These are phyloP conservation scores for Closterium sp. DNA, from an alignment of 139 green algal species.

Conservation along the genomic window DNA sequence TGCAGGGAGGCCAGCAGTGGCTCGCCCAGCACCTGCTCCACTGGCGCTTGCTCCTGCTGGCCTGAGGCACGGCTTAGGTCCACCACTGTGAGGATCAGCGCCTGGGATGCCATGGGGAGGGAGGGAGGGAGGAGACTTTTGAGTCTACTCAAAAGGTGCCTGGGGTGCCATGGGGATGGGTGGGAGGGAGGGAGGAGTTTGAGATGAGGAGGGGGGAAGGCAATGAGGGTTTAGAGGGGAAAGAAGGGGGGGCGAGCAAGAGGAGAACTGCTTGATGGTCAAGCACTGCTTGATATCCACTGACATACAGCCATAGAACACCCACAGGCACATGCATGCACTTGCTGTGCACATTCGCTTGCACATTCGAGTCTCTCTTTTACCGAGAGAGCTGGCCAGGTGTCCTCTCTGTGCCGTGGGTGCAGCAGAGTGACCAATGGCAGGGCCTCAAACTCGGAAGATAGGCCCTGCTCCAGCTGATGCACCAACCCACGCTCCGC, in stretches of 20 bases:
- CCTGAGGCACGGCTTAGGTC: background rate
- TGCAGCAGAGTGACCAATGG: background rate
- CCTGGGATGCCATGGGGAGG: background rate
- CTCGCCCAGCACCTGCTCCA: background rate
- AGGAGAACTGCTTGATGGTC: too few species aligned
- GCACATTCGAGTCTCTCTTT: background rate
- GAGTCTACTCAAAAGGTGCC: too few species aligned
- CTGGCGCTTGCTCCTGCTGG: background rate
- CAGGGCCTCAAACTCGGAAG: background rate
- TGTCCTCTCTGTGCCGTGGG: background rate
- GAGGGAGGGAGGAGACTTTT: too few species aligned
- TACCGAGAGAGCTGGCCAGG: background rate
- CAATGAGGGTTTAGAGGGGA: too few species aligned
- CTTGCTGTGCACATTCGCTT: too few species aligned
- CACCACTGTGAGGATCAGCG: background rate
- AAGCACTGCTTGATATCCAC: too few species aligned
- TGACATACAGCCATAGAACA: too few species aligned
- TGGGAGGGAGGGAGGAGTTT: too few species aligned
- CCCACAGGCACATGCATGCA: too few species aligned
- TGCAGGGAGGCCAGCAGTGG: background rate
- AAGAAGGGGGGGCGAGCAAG: too few species aligned
- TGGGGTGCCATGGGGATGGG: too few species aligned
- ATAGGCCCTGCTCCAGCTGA: background rate
- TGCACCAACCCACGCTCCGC: background rate
- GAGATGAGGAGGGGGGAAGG: too few species aligned